These are phyloP conservation scores for Pythium pyrilobum DNA, from an alignment of 352 stramenopile species.

Conservation along the genomic window DNA sequence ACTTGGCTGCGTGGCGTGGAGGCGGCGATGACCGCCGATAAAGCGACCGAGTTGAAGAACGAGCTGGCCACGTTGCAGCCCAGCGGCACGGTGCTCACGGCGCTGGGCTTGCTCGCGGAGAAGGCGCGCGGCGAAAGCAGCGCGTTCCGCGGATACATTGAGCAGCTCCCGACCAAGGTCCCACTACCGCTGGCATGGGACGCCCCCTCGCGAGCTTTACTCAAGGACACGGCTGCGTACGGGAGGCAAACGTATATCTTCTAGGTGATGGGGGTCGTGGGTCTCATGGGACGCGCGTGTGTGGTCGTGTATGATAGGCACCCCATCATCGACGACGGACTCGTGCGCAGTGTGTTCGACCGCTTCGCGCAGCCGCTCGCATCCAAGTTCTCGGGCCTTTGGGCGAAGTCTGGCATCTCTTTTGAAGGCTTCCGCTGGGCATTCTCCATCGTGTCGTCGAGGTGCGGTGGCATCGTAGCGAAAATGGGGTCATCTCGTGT, in stretches of 20 bases:
- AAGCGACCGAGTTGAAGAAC: constrained; percentile 18
- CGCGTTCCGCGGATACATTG: constrained; percentile 49
- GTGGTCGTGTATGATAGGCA: constrained; percentile 16
- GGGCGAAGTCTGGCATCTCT: constrained; percentile 24
- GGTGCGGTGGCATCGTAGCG: constrained; percentile 22
- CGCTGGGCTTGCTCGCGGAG: constrained; percentile 46
- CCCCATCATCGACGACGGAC: constrained; percentile 44
- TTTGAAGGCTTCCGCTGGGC: constrained; percentile 57
- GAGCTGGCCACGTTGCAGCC: constrained; percentile 28
- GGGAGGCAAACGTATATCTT: not conserved
- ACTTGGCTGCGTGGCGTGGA: constrained; percentile 29
- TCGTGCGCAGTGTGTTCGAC: constrained; percentile 48
- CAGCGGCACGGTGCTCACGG: constrained; percentile 39
- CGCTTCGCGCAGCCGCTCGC: constrained; percentile 32
- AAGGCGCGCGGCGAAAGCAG: constrained; percentile 27
- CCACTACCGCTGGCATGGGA: constrained; percentile 49
- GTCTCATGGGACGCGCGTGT: not conserved
- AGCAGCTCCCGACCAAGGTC: constrained; percentile 44
- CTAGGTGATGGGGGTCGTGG: not conserved
- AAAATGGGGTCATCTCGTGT: too few species aligned
- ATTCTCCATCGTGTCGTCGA: constrained; percentile 63
- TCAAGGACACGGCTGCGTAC: constrained; percentile 51
- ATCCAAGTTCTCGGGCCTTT: constrained; percentile 33
- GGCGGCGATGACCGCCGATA: not conserved
- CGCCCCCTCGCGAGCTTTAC: constrained; percentile 17